These are phyloP conservation scores for Venturia nashicola DNA, from an alignment of 2,329 filamentous ascomycete genomes.

Conservation along the genomic window DNA sequence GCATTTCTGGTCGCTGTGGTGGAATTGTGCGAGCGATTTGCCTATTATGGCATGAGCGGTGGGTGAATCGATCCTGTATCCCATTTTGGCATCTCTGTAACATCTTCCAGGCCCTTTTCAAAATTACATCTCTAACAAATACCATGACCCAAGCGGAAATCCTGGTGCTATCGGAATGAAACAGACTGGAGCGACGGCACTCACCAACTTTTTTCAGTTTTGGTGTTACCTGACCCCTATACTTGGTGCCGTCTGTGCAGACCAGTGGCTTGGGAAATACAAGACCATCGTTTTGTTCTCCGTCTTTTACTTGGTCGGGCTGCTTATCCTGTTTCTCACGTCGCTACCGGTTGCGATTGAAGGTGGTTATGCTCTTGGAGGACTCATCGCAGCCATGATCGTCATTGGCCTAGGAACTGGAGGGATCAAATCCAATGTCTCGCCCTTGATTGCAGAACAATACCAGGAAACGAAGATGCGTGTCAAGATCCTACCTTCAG, in stretches of 20 bases:
- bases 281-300: conserved; percentile 57
- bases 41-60: conserved; percentile 32
- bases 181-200: conserved; percentile 31
- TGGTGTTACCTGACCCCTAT: conserved; percentile 34
- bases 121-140: conserved; percentile 35
- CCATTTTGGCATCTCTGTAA: background rate
- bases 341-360: conserved; percentile 52
- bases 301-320: conserved; percentile 51
- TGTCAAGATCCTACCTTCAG: conserved; percentile 23
- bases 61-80: background rate
- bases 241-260: conserved; percentile 42
- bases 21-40: conserved; percentile 38
- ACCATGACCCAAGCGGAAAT: conserved; percentile 14
- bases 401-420: conserved; percentile 66
- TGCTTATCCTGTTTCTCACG: conserved; percentile 53
- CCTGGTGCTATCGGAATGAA: conserved; percentile 16
- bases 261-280: conserved; percentile 58
- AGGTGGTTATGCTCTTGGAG: conserved; percentile 46
- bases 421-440: conserved; percentile 71
- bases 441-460: conserved; percentile 37
- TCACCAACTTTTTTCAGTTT: conserved; percentile 36
- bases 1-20: conserved; percentile 37
- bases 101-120: conserved; percentile 27
- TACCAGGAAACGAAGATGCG: conserved; percentile 29
- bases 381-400: conserved; percentile 51